A percentile compares a stretch with the other conserved stretches of the same genome.
These are phyloP conservation scores for Mimosa pudica DNA, from an alignment of 306 rosid species.

Conservation along the genomic window DNA sequence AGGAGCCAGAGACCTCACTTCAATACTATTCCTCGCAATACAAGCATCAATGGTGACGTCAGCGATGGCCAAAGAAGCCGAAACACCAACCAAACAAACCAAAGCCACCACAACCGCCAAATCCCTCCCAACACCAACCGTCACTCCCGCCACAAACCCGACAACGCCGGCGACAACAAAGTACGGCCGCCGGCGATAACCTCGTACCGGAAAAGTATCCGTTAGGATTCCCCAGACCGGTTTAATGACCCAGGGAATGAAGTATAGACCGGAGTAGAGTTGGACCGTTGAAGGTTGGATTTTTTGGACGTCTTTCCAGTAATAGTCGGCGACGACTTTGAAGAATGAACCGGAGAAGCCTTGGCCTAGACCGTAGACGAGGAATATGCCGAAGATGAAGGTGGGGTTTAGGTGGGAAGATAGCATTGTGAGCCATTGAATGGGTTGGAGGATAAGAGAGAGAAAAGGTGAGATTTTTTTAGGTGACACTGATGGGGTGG, in stretches of 20 bases:
- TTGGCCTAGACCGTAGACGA: conserved; percentile 62
- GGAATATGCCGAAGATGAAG: conserved; percentile 51
- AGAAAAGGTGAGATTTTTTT: neutral
- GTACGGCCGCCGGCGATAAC: conserved; percentile 61
- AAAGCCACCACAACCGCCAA: conserved; percentile 45
- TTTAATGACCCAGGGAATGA: conserved; percentile 73
- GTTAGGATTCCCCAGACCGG: conserved; percentile 78
- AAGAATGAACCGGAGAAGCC: conserved; percentile 67
- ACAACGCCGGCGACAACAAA: conserved; percentile 52
- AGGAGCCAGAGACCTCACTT: conserved; percentile 54
- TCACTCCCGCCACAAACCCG: conserved; percentile 42
- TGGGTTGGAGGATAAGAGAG: conserved; percentile 36
- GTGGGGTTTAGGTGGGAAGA: conserved; percentile 45
- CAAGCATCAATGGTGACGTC: conserved; percentile 84
- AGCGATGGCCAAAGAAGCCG: conserved; percentile 61
- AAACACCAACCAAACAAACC: conserved; percentile 50
- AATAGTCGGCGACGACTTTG: conserved; percentile 63
- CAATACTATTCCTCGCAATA: conserved; percentile 70
- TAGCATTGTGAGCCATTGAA: conserved; percentile 57
- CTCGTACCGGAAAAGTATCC: conserved; percentile 57
- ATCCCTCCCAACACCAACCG: conserved; percentile 30
- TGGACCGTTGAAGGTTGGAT: conserved; percentile 66
- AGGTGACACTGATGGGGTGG: neutral
- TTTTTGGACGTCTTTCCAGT: conserved; percentile 80
- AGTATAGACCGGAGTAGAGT: conserved; percentile 54